Base-by-base conservation (phyloP, 345 rosid species). In the Nasturtium officinale region DNA sequence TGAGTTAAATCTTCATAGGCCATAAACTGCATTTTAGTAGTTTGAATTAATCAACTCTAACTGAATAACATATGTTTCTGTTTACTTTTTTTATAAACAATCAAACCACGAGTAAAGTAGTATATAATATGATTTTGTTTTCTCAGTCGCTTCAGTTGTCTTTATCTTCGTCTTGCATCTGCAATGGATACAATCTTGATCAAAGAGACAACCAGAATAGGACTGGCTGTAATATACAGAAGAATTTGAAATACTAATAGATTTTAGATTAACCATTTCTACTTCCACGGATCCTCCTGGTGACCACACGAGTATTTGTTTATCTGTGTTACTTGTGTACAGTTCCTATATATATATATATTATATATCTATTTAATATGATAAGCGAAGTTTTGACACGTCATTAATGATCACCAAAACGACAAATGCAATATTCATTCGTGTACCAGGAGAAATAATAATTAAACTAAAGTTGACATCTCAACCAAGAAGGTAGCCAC, bases 281-380 rank as follows among this genome's bases (percentile, higher is more conserved):
- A 72, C 75, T 3, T 84, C 71, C 47, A 69, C 46, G 67, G 67
- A 61, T 72, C 79, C 76, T 55, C 83, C 38, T 30, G 96, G 91
- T 72, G 96, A 91, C 97, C 99, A 95, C 21, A 87, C 91, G 42
- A 91, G 96, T 77, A 88, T 95, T 75, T 89, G 88, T 76, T 92
- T 79, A 79, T 91, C 96, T 68, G 65, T 79, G 42, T 96, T 87
- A 40, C 97, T 89, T 2, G 97, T 86, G 84, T 88, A 95, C 59
- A 95, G 79, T 78, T 91, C 97, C 96, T 88, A 83, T n/a, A n/a
- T n/a, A n/a, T n/a, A n/a, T n/a, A n/a, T n/a, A n/a, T n/a, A n/a
- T n/a, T n/a, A n/a, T n/a, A n/a, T n/a, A n/a, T n/a, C n/a, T 7
- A 32, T 7, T 4, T 38, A 11, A 38, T 5, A 42, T 42, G 25